Base-by-base conservation (phyloP, 768 basidiomycete species). In the Mycena rosella region DNA sequence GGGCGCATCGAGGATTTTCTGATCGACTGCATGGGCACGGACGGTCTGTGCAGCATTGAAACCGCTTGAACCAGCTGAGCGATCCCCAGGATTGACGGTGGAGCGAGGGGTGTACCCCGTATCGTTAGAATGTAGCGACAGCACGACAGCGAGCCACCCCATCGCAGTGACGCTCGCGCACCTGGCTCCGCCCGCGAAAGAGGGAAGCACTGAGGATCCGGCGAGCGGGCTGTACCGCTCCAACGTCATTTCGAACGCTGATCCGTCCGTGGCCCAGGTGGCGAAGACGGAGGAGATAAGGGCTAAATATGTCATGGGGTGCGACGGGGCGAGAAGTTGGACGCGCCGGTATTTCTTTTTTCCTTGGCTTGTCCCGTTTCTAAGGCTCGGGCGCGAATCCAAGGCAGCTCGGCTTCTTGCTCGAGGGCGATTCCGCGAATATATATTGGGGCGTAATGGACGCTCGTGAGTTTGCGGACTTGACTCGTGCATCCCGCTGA, bases 371-470 rank as follows among this genome's bases (percentile, higher is more conserved):
- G 5, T 38, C 29, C 55, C 34, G 24, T n/a, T 38, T 47, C 38
- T n/a, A 17, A 29, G 24, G 30, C 29, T 47, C 13, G 29, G 17
- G n/a, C 57, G 27, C n/a, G n/a, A n/a, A n/a, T 18, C 24, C 8
- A 56, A 83, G 83, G 53, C 66, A 77, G 17, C 74, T 86, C 15
- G 83, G 80, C 1, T 79, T 85, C 22, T 66, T 78, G 18, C 84
- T 87, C 79, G 76, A 82, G 34, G 85, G 86, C 79, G 71, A 84
- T 76, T 85, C 84, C 82, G 70, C 83, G 70, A 66, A 78, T 84
- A 36, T 87, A 8, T 70, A 66, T 52, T 70, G 86, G 69, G 69
- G 69, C 13, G 69, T 70, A 22, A 53, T 70, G 55, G 69, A 70
- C 22, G 65, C 69, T 27, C 65, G 69, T 58, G 27, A 32, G 63